A percentile compares a stretch with the other conserved stretches of the same genome.
Conservation (phyloP, 805 yeast genomes). For the Sugiyamaella lignohabitans region DNA sequence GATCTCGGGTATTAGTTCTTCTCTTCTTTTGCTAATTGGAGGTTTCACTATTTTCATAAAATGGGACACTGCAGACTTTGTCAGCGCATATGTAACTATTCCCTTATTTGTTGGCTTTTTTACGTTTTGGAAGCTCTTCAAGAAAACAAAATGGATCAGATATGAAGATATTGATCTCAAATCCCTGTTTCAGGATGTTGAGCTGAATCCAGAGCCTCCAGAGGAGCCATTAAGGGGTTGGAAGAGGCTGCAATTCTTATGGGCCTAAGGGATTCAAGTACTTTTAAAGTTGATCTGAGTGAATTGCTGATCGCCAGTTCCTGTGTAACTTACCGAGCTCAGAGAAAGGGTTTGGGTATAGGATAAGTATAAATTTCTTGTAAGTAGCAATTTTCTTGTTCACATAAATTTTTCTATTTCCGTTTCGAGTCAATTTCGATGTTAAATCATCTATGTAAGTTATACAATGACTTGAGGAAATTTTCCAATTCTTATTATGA, state of each 20-base stretch:
- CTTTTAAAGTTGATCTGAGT: too few species aligned
- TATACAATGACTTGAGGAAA: too few species aligned
- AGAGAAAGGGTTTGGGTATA: too few species aligned
- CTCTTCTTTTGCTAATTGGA: constrained; percentile 53
- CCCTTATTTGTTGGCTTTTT: constrained; percentile 45
- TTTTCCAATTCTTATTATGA: too few species aligned
- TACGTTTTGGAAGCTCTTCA: constrained; percentile 34
- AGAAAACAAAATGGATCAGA: constrained; percentile 12
- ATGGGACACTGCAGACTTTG: constrained; percentile 56
- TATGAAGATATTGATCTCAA: constrained; percentile 16
- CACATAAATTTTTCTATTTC: too few species aligned
- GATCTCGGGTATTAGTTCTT: constrained; percentile 3
- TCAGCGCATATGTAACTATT: constrained; percentile 72
- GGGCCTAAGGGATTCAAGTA: too few species aligned
- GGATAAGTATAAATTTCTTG: too few species aligned
- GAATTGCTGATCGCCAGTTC: too few species aligned
- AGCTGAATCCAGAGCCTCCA: constrained; percentile 6
- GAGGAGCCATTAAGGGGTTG: constrained; percentile 3
- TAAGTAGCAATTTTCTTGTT: too few species aligned
- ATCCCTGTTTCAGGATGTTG: constrained; percentile 3
- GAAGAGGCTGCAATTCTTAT: constrained; percentile 9
- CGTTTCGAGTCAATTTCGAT: too few species aligned
- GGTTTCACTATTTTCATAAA: constrained; percentile 71
- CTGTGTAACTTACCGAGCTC: too few species aligned
- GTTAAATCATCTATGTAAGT: too few species aligned